These are phyloP conservation scores for Phellopilus nigrolimitatus DNA, from an alignment of 1,284 basidiomycete species.

Conservation along the genomic window DNA sequence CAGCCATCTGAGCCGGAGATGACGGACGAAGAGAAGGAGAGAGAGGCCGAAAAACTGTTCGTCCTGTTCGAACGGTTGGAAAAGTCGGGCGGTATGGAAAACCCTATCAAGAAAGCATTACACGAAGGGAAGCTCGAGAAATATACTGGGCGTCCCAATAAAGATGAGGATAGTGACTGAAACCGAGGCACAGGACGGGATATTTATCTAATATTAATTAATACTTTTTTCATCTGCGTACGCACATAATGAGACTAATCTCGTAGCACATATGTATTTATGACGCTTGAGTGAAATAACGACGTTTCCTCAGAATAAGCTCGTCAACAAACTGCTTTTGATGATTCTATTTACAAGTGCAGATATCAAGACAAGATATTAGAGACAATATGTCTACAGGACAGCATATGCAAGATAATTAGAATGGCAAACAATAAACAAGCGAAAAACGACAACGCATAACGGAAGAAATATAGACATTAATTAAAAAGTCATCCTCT, in stretches of 20 bases:
- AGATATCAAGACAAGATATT: not conserved
- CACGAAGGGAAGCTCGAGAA: slow-evolving; percentile 44
- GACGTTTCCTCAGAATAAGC: not conserved
- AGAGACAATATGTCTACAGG: not conserved
- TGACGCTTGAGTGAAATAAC: too few species aligned
- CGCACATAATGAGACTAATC: not conserved
- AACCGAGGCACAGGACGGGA: not conserved
- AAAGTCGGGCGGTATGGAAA: slow-evolving; percentile 65
- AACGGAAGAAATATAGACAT: not conserved
- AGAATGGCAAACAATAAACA: not conserved
- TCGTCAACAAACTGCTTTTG: slow-evolving; percentile 7
- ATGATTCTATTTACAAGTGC: not conserved
- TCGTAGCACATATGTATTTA: too few species aligned
- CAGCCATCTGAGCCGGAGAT: slow-evolving; percentile 46
- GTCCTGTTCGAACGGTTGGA: slow-evolving; percentile 86
- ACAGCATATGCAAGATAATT: not conserved
- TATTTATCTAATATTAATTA: not conserved
- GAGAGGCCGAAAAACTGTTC: slow-evolving; percentile 86
- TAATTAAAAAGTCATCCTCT: slow-evolving; percentile 68
- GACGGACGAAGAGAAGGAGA: slow-evolving; percentile 90
- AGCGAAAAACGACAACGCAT: not conserved
- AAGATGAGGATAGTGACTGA: slow-evolving; percentile 6
- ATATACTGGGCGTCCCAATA: slow-evolving; percentile 3
- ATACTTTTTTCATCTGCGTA: not conserved
- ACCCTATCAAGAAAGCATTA: slow-evolving; percentile 69